Base-by-base conservation (phyloP, 257 asterid genomes). In the Verbena officinalis region DNA sequence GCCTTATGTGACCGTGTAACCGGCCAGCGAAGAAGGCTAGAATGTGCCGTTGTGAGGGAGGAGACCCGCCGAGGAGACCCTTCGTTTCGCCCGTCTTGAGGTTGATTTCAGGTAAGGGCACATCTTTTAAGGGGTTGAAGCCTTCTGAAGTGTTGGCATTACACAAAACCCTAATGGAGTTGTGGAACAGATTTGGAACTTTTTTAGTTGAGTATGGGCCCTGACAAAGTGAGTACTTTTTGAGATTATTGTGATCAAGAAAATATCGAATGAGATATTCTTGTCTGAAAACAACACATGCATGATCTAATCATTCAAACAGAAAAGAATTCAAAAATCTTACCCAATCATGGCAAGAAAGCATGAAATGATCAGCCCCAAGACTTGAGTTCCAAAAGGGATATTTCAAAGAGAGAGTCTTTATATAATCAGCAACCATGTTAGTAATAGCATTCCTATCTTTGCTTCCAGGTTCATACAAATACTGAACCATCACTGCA, bases 261-360 rank as follows among this genome's bases (percentile, higher is more conserved):
- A 51, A 22, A 5, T 49, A 22, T 42, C 16, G 12, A 14, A 11
- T 11, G 16, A 42, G 43, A 38, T 38, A 38, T 38, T 30, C 3
- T 30, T 7, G 7, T 30, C 36, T 7, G n/a, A n/a, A n/a, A n/a
- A n/a, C n/a, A n/a, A n/a, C n/a, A n/a, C n/a, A n/a, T n/a, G n/a
- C n/a, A n/a, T n/a, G n/a, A n/a, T n/a, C n/a, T n/a, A 40, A 12
- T 48, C 17, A 20, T 19, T 20, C 31, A 49, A 49, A 19, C 52
- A 7, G 7, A 36, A 5, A 36, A 36, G 11, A 36, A 4, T 36
- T 7, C 7, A 36, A 9, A 36, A 36, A 17, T 36, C 69, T 42
- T 58, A 78, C 90, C 86, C 88, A 84, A 44, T 84, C 86, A 75
- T 84, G 88, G 68, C 91, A 84, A 50, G 90, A 77, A 51, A 84